These are phyloP conservation scores for Mycoemilia scoparia DNA, from an alignment of 192 early-diverging fungal genomes.

Conservation along the genomic window DNA sequence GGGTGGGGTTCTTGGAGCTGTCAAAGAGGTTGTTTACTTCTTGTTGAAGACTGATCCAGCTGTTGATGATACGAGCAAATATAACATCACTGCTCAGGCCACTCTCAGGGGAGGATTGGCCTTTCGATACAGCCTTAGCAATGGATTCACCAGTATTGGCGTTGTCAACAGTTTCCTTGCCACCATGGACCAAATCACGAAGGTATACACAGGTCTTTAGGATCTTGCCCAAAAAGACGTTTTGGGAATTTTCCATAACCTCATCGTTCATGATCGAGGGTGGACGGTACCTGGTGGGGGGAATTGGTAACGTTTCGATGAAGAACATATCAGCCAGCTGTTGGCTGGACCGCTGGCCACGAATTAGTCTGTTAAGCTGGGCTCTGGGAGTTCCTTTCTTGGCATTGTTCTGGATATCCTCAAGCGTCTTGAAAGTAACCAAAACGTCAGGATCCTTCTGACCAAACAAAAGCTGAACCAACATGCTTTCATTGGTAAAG, in stretches of 20 bases:
- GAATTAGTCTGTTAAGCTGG: constrained; percentile 8
- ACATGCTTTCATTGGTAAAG: constrained; percentile 54
- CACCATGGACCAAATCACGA: constrained; percentile 30
- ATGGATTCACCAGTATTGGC: constrained; percentile 5
- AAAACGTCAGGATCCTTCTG: constrained; percentile 31
- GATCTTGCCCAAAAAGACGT: constrained; percentile 67
- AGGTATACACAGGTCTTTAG: constrained; percentile 61
- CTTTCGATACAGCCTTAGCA: constrained; percentile 7
- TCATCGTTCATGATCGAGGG: constrained; percentile 78
- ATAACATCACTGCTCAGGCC: too few relatives aligned
- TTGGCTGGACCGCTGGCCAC: constrained; percentile 26
- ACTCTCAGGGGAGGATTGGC: constrained; percentile 10
- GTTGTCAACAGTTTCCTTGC: constrained; percentile 5
- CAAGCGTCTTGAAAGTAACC: constrained; percentile 8
- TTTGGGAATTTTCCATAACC: constrained; percentile 88
- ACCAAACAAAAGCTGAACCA: constrained; percentile 72
- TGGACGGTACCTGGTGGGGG: constrained; percentile 88
- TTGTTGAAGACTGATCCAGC: constrained; percentile 71
- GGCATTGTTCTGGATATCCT: background rate
- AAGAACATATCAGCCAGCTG: constrained; percentile 76
- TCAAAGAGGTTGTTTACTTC: constrained; percentile 88
- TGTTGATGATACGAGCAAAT: constrained; percentile 28
- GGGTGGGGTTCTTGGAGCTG: constrained; percentile 64
- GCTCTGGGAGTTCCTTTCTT: constrained; percentile 15
- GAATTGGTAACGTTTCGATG: constrained; percentile 73